Conservation (phyloP, 768 basidiomycete genomes). For the Daedalea quercina region DNA sequence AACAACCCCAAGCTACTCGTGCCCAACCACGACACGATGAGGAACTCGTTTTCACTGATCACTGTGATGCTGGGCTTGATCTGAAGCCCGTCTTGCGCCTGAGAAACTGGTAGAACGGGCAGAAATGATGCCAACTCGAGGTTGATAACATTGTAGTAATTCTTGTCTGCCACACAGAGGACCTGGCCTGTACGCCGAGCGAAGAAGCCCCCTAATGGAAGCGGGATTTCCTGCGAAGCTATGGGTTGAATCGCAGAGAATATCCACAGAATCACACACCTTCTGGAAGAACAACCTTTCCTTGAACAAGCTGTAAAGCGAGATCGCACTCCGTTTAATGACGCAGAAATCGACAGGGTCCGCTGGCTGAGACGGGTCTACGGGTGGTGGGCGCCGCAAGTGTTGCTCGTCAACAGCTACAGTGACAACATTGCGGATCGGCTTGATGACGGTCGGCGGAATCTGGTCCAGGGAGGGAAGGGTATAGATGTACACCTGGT, state of each 20-base stretch:
- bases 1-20: constrained; percentile 80
- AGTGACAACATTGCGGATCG: constrained; percentile 73
- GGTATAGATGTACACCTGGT: constrained; percentile 70
- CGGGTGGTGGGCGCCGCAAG: constrained; percentile 41
- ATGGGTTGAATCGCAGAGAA: neutral
- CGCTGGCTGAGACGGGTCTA: constrained; percentile 29
- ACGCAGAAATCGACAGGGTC: constrained; percentile 67
- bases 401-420: constrained; percentile 82
- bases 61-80: constrained; percentile 71
- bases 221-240: constrained; percentile 58
- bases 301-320: constrained; percentile 50
- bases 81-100: constrained; percentile 39
- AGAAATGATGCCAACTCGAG: constrained; percentile 63
- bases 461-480: constrained; percentile 77
- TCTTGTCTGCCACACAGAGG: constrained; percentile 70
- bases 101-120: constrained; percentile 74
- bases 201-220: constrained; percentile 48
- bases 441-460: constrained; percentile 51
- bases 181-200: constrained; percentile 57
- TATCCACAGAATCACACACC: constrained; percentile 27
- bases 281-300: constrained; percentile 58
- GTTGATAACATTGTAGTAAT: constrained; percentile 74
- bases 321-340: constrained; percentile 60
- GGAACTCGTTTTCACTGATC: constrained; percentile 72
- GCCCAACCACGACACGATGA: constrained; percentile 83